phyloP scores from a whole-genome alignment of 495 filamentous ascomycete species.

The Hypoxylon cercidicola region DNA sequence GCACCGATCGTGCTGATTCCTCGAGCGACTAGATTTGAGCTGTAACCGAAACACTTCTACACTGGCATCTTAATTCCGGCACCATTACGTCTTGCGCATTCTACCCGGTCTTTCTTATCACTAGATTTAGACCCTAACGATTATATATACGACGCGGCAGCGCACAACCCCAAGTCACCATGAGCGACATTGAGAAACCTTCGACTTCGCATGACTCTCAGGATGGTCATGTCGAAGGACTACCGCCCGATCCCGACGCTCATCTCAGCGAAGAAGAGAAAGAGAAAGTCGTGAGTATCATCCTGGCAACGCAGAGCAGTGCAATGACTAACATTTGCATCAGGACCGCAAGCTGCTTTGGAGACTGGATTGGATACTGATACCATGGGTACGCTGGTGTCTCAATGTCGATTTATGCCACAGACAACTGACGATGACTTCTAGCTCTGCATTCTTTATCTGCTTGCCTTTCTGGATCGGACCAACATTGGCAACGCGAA shows the following conservation, averaged over 20 bases:
- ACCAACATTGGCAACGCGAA: constrained; percentile 91
- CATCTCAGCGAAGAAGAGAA: constrained; percentile 74
- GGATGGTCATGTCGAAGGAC: constrained; percentile 40
- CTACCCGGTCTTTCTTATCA: not conserved
- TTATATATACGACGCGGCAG: not conserved
- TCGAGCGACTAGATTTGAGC: not conserved
- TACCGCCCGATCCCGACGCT: constrained; percentile 69
- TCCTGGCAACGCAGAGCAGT: not conserved
- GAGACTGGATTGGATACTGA: constrained; percentile 76
- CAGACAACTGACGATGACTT: constrained; percentile 16
- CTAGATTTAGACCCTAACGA: not conserved
- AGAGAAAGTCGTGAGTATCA: constrained; percentile 67
- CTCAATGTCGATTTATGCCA: not conserved
- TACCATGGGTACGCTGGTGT: constrained; percentile 70
- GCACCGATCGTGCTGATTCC: constrained; percentile 8
- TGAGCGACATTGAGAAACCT: constrained; percentile 49
- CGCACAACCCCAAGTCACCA: constrained; percentile 20
- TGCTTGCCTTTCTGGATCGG: constrained; percentile 85
- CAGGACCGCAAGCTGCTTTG: constrained; percentile 74
- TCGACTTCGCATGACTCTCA: constrained; percentile 45
- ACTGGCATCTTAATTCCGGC: constrained; percentile 6
- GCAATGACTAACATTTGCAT: constrained; percentile 22
- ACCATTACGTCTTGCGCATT: constrained; percentile 11
- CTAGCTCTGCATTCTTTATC: constrained; percentile 81
- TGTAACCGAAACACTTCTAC: not conserved